Evolutionary conservation across 768 basidiomycete species (phyloP), one percentile per base, ranked within the genome.

Genomic region (Phaffia tasmanica): DNA sequence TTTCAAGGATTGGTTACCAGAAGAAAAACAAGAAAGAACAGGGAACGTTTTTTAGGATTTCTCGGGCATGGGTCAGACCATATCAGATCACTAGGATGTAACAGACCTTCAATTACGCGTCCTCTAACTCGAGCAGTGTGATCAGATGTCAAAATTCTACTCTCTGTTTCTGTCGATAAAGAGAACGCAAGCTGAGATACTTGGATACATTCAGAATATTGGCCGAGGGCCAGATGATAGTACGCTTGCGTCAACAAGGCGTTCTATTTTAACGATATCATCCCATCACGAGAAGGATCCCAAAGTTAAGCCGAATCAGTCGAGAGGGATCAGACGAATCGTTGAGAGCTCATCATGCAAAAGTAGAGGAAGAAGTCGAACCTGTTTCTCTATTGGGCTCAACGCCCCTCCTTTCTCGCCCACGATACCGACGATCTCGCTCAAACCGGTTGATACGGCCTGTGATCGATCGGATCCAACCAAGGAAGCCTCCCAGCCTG

Each of bases 91-190:
- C 25, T 11, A 42, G 16, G 25, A 48, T 4, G 19, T 3, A 5
- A 74, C 79, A 70, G 47, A 88, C 90, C 90, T 80, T 86, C 82
- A 29, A 92, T 76, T 75, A 88, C 89, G 57, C 85, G 77, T 59
- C 86, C 87, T 48, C 90, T 82, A 66, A 92, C 77, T 2, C 84
- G 81, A 73, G 92, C 89, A 18, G 82, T 79, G 70, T 86, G 79
- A 0, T 84, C 82, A 72, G 88, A 85, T 84, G 21, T 73, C 70
- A 7, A 70, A 64, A 6, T 72, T 70, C 19, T 35, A 42, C 32
- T 56, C 50, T 57, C 48, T 47, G 29, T 48, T 19, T 11, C 57
- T 19, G 19, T 61, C 27, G 25, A 55, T 49, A 30, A 47, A 18
- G 14, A 57, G 32, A 50, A 42, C 27, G n/a, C 14, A 42, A 50